A percentile compares a stretch with the other conserved stretches of the same genome.
These are phyloP conservation scores for Sanghuangporus weigelae DNA, from an alignment of 1,284 basidiomycete species.

Conservation along the genomic window DNA sequence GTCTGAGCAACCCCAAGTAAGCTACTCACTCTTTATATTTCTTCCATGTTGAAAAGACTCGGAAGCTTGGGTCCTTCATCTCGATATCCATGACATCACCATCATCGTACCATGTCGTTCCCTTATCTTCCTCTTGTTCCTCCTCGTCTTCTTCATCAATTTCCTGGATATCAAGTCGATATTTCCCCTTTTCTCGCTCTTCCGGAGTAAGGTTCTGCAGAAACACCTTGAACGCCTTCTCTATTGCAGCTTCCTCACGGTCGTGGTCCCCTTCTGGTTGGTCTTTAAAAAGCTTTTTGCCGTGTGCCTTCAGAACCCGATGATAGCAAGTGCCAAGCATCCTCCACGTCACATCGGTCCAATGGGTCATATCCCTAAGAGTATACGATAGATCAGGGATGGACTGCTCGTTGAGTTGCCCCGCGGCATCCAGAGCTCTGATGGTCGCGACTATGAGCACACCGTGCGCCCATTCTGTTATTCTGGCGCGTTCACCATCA, in stretches of 20 bases:
- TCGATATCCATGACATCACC: slow-evolving; percentile 17
- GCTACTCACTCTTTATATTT: slow-evolving; percentile 30
- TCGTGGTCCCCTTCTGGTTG: slow-evolving; percentile 27
- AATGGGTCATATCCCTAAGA: slow-evolving; percentile 27
- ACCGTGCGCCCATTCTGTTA: slow-evolving; percentile 35
- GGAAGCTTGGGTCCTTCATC: slow-evolving; percentile 21
- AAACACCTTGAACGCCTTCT: slow-evolving; percentile 32
- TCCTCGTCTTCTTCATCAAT: slow-evolving; percentile 23
- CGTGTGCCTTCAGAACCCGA: slow-evolving; percentile 33
- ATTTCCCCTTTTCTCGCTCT: slow-evolving; percentile 21
- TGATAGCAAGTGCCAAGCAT: slow-evolving; percentile 27
- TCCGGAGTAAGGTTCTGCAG: slow-evolving; percentile 24
- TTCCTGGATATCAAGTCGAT: slow-evolving; percentile 8
- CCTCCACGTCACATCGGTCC: slow-evolving; percentile 26
- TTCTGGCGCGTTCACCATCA: slow-evolving; percentile 31
- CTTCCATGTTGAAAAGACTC: slow-evolving; percentile 32
- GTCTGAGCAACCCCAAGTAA: not conserved
- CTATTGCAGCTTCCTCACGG: slow-evolving; percentile 28
- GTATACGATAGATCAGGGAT: slow-evolving; percentile 35
- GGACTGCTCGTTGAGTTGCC: slow-evolving; percentile 24
- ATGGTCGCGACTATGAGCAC: slow-evolving; percentile 34
- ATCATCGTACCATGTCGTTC: slow-evolving; percentile 29
- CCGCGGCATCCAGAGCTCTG: slow-evolving; percentile 29
- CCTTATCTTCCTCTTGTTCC: slow-evolving; percentile 22
- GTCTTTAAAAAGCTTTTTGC: slow-evolving; percentile 28